Conservation (phyloP, 2,329 filamentous ascomycete species). For the Hypoxylon sp. region DNA sequence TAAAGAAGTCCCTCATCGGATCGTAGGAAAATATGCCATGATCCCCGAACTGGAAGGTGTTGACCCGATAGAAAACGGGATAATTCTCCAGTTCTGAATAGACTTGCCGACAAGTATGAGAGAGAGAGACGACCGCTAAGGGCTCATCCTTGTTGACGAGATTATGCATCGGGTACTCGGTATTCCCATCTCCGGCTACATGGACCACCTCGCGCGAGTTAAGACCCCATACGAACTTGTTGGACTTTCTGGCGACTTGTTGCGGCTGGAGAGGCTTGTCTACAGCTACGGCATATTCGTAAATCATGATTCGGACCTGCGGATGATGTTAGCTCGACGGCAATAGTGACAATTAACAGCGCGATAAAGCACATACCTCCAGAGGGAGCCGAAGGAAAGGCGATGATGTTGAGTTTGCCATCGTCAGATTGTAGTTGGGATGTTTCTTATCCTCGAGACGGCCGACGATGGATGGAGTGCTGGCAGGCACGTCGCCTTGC, state of each 20-base stretch:
- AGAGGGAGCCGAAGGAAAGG: not conserved
- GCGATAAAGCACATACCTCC: slow-evolving; percentile 2
- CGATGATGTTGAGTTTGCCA: not conserved
- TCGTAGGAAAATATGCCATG: not conserved
- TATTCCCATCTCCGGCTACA: too few species aligned
- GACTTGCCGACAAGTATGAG: not conserved
- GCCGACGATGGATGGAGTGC: too few species aligned
- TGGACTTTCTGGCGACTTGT: not conserved
- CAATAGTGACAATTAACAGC: not conserved
- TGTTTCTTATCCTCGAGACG: too few species aligned
- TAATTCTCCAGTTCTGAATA: not conserved
- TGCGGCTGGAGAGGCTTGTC: not conserved
- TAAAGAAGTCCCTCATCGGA: not conserved
- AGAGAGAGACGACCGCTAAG: not conserved
- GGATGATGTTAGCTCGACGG: not conserved
- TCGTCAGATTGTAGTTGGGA: too few species aligned
- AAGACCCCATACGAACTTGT: slow-evolving; percentile 11
- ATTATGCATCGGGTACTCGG: too few species aligned
- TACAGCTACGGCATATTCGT: slow-evolving; percentile 5
- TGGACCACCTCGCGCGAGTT: too few species aligned
- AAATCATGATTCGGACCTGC: slow-evolving; percentile 7
- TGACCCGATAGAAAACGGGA: slow-evolving; percentile 12
- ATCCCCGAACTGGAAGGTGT: slow-evolving; percentile 6
- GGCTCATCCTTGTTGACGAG: not conserved
- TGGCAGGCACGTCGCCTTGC: too few species aligned